phyloP scores from a whole-genome alignment of 495 filamentous ascomycete genomes.

The Trichoderma orchidacearum region DNA sequence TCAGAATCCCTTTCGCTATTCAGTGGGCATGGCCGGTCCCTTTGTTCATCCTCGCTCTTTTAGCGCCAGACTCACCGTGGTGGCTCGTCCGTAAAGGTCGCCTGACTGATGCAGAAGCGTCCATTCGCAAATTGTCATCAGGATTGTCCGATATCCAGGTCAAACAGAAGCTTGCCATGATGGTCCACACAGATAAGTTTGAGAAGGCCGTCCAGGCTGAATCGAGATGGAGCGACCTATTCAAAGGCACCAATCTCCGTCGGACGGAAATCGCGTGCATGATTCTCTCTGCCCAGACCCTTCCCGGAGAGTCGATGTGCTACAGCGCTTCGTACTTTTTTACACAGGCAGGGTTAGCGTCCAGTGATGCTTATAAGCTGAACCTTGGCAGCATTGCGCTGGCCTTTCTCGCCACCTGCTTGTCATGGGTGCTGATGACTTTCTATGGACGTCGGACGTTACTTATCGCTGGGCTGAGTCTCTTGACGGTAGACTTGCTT shows the following conservation, averaged over 20 bases:
- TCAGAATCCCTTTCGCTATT: conserved; percentile 44
- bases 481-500: conserved; percentile 15
- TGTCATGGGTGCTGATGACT: conserved; percentile 24
- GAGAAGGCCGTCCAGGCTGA: conserved; percentile 43
- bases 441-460: conserved; percentile 26
- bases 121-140: conserved; percentile 23
- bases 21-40: conserved; percentile 59
- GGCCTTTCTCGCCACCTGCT: conserved; percentile 21
- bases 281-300: conserved; percentile 41
- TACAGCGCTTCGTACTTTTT: conserved; percentile 53
- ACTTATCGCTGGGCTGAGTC: conserved; percentile 20
- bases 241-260: conserved; percentile 44
- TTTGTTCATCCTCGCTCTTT: conserved; percentile 41
- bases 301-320: conserved; percentile 46
- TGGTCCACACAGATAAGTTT: conserved; percentile 46
- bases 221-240: conserved; percentile 47
- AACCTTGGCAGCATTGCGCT: conserved; percentile 10
- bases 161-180: conserved; percentile 43
- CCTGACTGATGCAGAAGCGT: conserved; percentile 25
- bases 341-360: conserved; percentile 41
- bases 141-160: conserved; percentile 7
- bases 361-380: conserved; percentile 30
- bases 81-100: conserved; percentile 53
- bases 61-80: conserved; percentile 67
- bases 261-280: conserved; percentile 48